phyloP scores from a whole-genome alignment of 352 stramenopile genomes.

The Globisporangium splendens region DNA sequence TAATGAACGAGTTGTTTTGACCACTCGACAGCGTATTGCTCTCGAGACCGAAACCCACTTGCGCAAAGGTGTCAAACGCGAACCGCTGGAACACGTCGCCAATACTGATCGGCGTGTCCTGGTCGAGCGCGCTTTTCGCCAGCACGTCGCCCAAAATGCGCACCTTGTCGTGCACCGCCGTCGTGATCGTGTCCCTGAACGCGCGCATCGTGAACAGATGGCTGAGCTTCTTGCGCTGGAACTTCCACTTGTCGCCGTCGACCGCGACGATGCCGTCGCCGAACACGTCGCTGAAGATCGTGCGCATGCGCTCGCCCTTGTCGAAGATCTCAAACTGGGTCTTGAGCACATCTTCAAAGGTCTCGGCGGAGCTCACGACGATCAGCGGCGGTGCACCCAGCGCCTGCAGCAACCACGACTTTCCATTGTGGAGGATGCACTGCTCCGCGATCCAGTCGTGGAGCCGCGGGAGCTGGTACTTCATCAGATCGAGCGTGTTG shows the following conservation, averaged over 20 bases:
- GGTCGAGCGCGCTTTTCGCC: not conserved
- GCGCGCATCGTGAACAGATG: constrained; percentile 30
- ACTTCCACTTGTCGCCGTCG: constrained; percentile 28
- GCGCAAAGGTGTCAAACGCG: constrained; percentile 52
- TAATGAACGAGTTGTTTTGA: constrained; percentile 37
- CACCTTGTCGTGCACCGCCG: constrained; percentile 35
- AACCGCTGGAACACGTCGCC: constrained; percentile 41
- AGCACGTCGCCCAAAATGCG: constrained; percentile 24
- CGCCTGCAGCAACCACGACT: constrained; percentile 37
- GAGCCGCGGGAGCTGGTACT: constrained; percentile 11
- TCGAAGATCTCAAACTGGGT: constrained; percentile 63
- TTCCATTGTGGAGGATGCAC: constrained; percentile 13
- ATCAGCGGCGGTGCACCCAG: constrained; percentile 29
- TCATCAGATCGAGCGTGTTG: constrained; percentile 15
- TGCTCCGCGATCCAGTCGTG: constrained; percentile 23
- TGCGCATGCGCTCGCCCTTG: constrained; percentile 32
- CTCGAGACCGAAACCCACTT: constrained; percentile 51
- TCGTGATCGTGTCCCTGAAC: constrained; percentile 24
- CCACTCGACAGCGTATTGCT: constrained; percentile 33
- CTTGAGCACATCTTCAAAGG: constrained; percentile 48
- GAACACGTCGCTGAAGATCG: constrained; percentile 20
- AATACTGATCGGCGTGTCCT: not conserved
- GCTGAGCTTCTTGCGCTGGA: constrained; percentile 27
- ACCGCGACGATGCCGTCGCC: constrained; percentile 22
- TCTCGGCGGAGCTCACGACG: constrained; percentile 30